Conservation (phyloP, 2,329 filamentous ascomycete genomes). For the Penicillium sp. region DNA sequence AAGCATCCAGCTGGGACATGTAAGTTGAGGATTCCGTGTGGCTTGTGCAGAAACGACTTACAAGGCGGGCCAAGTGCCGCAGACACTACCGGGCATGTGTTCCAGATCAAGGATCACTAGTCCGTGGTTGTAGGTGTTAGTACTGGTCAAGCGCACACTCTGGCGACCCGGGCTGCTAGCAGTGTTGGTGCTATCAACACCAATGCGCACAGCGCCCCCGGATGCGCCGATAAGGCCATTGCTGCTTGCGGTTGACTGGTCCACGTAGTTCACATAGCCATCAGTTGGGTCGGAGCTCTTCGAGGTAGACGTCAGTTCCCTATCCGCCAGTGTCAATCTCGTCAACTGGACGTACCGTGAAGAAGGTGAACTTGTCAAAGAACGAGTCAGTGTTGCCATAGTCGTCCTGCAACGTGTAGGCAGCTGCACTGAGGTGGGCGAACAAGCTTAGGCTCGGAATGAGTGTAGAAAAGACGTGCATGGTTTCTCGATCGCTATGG, state of each 20-base stretch:
- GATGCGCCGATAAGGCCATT: conserved; percentile 58
- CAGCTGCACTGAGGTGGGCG: conserved; percentile 32
- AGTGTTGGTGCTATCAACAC: conserved; percentile 62
- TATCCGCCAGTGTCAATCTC: neutral
- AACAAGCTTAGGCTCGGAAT: conserved; percentile 31
- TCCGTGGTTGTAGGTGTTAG: conserved; percentile 61
- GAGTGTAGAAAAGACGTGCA: conserved; percentile 30
- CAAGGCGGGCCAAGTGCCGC: conserved; percentile 70
- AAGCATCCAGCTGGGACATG: conserved; percentile 50
- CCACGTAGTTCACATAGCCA: conserved; percentile 70
- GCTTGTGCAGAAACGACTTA: conserved; percentile 34
- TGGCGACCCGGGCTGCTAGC: conserved; percentile 60
- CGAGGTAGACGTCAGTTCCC: neutral
- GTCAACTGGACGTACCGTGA: conserved; percentile 39
- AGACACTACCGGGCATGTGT: conserved; percentile 69
- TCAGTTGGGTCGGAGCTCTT: conserved; percentile 63
- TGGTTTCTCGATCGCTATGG: conserved; percentile 15
- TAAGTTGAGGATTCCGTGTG: conserved; percentile 7
- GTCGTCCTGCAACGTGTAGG: conserved; percentile 48
- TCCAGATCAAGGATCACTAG: conserved; percentile 69
- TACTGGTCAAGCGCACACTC: conserved; percentile 69
- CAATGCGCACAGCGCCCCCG: conserved; percentile 61
- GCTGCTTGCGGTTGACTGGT: conserved; percentile 56
- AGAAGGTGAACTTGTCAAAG: conserved; percentile 55
- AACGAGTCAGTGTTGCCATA: conserved; percentile 47